Evolutionary conservation across 2,329 filamentous ascomycete genomes (phyloP), one percentile per base, ranked within the genome.

Genomic region (Sclerotinia borealis): DNA sequence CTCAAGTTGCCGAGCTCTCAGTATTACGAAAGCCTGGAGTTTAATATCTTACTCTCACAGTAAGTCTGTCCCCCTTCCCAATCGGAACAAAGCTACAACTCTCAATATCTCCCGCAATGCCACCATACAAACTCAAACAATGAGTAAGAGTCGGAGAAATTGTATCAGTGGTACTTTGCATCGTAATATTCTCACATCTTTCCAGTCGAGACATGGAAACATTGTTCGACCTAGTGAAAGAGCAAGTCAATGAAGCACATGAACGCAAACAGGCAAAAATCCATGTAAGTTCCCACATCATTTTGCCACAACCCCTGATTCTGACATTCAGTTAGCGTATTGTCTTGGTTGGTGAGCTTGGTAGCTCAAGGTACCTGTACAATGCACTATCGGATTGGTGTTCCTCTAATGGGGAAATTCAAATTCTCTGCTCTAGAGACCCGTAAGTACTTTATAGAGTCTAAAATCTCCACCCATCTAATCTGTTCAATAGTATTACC

Each of bases 221-320:
- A 0, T 49, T 71, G 34, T 71, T 71, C 29, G 68, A 70, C 51
- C 70, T 71, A 36, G 47, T 72, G 1, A 11, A 31, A 4, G 37
- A 68, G 19, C 70, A 71, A 61, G 62, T 68, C 0, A 37, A 63
- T 15, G 60, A 63, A 56, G 67, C 61, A 39, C 62, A 60, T 11
- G n/a, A 22, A 8, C 55, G 63, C 13, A 64, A 55, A 48, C 37
- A 55, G 25, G 59, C 64, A 15, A 60, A 19, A 7, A 68, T 71
- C 48, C 58, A 70, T 61, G 68, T 70, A 67, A 37, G 25, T 50
- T 2, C 49, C 22, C 13, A 36, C 1, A 29, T 34, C n/a, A 36
- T 2, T 10, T n/a, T 1, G 5, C 17, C 36, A 36, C 2, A 27
- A 1, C 8, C 9, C 36, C 4, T 25, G 19, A 1, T 13, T 19